Evolutionary conservation across 371 early-diverging fungal genomes (phyloP).

Genomic region (Capillidium heterosporum): DNA sequence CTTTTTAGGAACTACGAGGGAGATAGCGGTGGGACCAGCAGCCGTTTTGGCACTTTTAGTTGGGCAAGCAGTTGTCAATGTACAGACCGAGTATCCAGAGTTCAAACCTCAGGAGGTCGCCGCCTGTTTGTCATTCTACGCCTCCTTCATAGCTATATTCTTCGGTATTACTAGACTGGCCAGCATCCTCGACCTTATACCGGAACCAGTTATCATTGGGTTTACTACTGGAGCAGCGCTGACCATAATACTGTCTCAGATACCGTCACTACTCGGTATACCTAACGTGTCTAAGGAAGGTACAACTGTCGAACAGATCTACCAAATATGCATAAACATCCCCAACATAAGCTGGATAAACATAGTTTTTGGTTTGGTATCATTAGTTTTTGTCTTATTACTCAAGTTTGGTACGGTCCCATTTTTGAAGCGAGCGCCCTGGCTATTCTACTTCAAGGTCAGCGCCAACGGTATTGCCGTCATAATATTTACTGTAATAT

Average conservation of each 20-base stretch:
- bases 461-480: constrained; percentile 29
- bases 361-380: neutral
- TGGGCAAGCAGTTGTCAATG: constrained; percentile 35
- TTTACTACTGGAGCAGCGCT: constrained; percentile 58
- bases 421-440: neutral
- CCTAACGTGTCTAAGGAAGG: constrained; percentile 37
- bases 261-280: constrained; percentile 54
- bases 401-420: neutral
- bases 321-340: constrained; percentile 19
- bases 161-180: constrained; percentile 65
- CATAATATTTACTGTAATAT: constrained; percentile 19
- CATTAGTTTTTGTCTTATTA: neutral
- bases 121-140: constrained; percentile 24
- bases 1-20: constrained; percentile 67
- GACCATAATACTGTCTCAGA: constrained; percentile 59
- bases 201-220: constrained; percentile 48
- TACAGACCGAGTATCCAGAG: constrained; percentile 10
- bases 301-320: constrained; percentile 32
- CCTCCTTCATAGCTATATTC: constrained; percentile 25
- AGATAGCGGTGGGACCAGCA: constrained; percentile 69
- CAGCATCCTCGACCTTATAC: constrained; percentile 65
- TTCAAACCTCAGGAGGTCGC: constrained; percentile 12
- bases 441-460: constrained; percentile 25
- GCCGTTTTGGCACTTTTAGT: constrained; percentile 62
- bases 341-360: neutral